These are phyloP conservation scores for Clarkia xantiana DNA, from an alignment of 345 rosid genomes.

Conservation along the genomic window DNA sequence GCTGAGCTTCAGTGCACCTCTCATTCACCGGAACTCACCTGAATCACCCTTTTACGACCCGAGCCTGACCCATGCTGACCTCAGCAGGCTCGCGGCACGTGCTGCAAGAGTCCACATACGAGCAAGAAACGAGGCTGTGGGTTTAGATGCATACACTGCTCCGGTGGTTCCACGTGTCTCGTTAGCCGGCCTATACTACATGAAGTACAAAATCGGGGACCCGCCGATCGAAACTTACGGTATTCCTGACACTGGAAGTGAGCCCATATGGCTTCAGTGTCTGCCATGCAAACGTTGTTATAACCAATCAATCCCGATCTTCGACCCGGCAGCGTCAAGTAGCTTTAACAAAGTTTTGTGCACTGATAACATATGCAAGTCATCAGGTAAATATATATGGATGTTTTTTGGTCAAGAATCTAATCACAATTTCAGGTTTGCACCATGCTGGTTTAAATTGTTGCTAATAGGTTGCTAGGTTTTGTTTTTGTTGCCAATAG, in stretches of 20 bases:
- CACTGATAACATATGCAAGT: not conserved
- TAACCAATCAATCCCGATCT: not conserved
- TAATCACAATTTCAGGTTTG: too few species aligned
- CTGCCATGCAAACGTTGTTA: not conserved
- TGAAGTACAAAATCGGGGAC: not conserved
- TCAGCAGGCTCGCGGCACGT: not conserved
- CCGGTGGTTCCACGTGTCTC: not conserved
- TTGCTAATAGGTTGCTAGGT: too few species aligned
- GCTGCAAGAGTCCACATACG: conserved; percentile 4
- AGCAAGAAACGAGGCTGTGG: fast-evolving
- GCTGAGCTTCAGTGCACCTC: not conserved
- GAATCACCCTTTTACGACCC: conserved; percentile 13
- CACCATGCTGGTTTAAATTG: too few species aligned
- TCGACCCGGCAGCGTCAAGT: not conserved
- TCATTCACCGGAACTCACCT: conserved; percentile 11
- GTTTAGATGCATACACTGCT: not conserved
- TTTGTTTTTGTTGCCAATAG: too few species aligned
- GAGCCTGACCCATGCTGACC: not conserved
- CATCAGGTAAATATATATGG: too few species aligned
- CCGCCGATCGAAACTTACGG: not conserved
- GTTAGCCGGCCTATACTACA: not conserved
- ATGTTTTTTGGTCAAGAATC: too few species aligned
- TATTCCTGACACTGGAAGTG: conserved; percentile 12
- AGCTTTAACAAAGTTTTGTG: not conserved
- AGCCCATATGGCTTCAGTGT: conserved; percentile 12